Base-by-base conservation (phyloP, 495 filamentous ascomycete species). In the Podospora sp. region DNA sequence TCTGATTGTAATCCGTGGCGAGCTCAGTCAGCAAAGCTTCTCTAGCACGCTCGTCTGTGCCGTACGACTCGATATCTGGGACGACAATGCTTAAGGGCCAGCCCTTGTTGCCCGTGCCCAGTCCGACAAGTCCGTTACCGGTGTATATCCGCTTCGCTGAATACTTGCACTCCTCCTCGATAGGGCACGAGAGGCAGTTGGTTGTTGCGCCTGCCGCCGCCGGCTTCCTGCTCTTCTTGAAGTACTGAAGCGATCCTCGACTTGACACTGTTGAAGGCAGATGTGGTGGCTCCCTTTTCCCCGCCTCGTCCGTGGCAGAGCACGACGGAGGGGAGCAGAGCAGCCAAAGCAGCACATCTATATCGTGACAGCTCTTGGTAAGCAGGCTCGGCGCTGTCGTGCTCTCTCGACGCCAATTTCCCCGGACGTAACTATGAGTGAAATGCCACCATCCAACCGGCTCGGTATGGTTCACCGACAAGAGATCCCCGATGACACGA, bases 391-490 rank as follows among this genome's bases (percentile, higher is more conserved):
- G 91, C 0, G 90, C 91, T 0, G 87, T 86, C 0, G 82, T 82
- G 1, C 85, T 89, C 63, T 90, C 88, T 57, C 90, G 91, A 6
- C 95, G 88, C 95, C 95, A 98, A 78, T 97, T 97, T 16, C 95
- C 95, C 21, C 91, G 86, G 24, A 99, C 95, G 71, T 97, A 98
- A 70, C 88, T 91, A 78, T 99, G 95, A 0, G 90, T 81, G 73
- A 97, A 99, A 77, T 99, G 95, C 92, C 92, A 99, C 87, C 90
- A 96, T 2, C 95, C 95, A 0, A 99, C 90, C 0, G 95, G 95
- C 76, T 98, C 96, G 0, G 90, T 92, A 74, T 98, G 95, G 67
- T 94, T 91, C 40, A 98, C 81, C 14, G 89, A 92, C 22, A 96
- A 78, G 9, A 97, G 81, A 29, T 97, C 93, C n/a, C 95, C 95